phyloP scores from a whole-genome alignment of 129 eudicot genomes.

The Centaurea solstitialis region DNA sequence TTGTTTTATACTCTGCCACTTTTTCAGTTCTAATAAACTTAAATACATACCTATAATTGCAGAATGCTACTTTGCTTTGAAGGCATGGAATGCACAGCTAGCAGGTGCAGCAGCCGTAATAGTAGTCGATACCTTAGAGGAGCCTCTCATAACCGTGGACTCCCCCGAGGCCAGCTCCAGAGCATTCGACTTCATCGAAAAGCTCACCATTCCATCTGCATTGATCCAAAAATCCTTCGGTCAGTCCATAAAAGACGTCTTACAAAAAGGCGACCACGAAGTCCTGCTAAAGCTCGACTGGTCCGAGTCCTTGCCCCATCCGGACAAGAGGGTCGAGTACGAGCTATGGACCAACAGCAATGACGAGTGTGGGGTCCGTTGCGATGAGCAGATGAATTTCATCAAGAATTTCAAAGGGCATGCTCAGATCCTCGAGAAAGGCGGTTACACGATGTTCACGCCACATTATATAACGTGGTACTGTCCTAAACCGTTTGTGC shows the following conservation, averaged over 20 bases:
- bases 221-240: slow-evolving; percentile 59
- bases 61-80: slow-evolving; percentile 91
- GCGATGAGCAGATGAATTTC: slow-evolving; percentile 91
- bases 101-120: slow-evolving; percentile 95
- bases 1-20: neutral
- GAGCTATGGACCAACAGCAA: slow-evolving; percentile 98
- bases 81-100: slow-evolving; percentile 92
- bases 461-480: slow-evolving; percentile 98
- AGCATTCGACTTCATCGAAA: slow-evolving; percentile 79
- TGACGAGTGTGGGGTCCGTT: slow-evolving; percentile 91
- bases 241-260: slow-evolving; percentile 59
- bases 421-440: slow-evolving; percentile 88
- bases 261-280: slow-evolving; percentile 58
- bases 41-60: neutral
- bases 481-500: slow-evolving; percentile 73
- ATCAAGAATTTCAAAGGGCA: slow-evolving; percentile 86
- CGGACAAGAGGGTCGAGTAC: slow-evolving; percentile 87
- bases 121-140: slow-evolving; percentile 75
- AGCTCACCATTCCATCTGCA: slow-evolving; percentile 77
- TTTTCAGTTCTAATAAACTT: neutral
- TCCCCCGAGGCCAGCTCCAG: slow-evolving; percentile 80
- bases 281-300: slow-evolving; percentile 85
- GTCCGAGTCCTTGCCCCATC: slow-evolving; percentile 98
- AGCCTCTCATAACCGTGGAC: slow-evolving; percentile 91
- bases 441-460: slow-evolving; percentile 80